Conservation (phyloP, 805 yeast genomes). For the Clavispora vitiphila region DNA sequence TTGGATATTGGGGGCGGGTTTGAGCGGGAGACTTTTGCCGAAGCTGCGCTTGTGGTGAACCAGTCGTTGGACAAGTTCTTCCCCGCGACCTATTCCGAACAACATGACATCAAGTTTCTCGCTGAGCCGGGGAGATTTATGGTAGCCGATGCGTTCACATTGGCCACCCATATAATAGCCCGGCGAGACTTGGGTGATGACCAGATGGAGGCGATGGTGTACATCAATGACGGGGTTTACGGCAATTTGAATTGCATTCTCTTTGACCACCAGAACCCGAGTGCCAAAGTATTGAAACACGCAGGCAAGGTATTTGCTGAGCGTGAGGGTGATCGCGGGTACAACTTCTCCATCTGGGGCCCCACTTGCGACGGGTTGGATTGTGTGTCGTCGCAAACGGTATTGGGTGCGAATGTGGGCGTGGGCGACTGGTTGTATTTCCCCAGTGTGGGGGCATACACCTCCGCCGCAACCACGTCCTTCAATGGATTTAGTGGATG, state of each 20-base stretch:
- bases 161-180: conserved; percentile 84
- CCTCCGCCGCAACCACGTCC: conserved; percentile 84
- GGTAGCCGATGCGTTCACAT: conserved; percentile 78
- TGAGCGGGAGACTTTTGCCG: conserved; percentile 54
- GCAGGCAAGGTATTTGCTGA: neutral
- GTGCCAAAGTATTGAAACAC: conserved; percentile 55
- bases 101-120: conserved; percentile 44
- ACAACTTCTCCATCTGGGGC: conserved; percentile 82
- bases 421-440: conserved; percentile 95
- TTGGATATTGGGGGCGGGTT: conserved; percentile 96
- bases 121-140: conserved; percentile 95
- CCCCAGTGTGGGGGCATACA: conserved; percentile 83
- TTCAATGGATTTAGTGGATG: conserved; percentile 81
- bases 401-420: conserved; percentile 53
- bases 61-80: conserved; percentile 54
- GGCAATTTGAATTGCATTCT: conserved; percentile 93
- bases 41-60: conserved; percentile 54
- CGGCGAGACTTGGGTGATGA: conserved; percentile 45
- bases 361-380: conserved; percentile 98
- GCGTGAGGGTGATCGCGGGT: conserved; percentile 3
- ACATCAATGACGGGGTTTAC: conserved; percentile 91
- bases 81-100: conserved; percentile 35
- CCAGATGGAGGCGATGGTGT: conserved; percentile 58
- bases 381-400: conserved; percentile 55
- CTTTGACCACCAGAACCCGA: conserved; percentile 84